Evolutionary conservation across 2,329 filamentous ascomycete genomes (phyloP), one percentile per base, ranked within the genome.

Genomic region (Beauveria bassiana): DNA sequence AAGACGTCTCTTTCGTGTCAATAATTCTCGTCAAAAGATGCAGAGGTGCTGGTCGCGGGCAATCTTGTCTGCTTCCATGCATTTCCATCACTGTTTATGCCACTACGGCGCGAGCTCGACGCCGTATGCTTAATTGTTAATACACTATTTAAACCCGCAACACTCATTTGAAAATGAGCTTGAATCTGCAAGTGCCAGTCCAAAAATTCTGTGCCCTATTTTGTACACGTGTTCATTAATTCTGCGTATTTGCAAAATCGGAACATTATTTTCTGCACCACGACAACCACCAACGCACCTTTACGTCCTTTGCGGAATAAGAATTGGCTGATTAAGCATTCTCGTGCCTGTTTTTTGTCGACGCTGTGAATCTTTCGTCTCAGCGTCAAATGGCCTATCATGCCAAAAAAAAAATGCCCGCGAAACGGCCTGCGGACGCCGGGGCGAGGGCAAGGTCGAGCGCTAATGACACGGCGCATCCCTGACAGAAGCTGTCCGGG

Each of bases 401-500:
- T 5, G 22, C 46, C 26, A 22, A 58, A 22, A 22, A 22, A 22
- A 22, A 58, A 7, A 61, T 14, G 7, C 46, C 53, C 1, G 60
- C 53, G 3, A 57, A 52, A 20, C 43, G 20, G 10, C 38, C 49
- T 4, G 47, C 54, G 7, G 10, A 49, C 22, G 58, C 40, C 14
- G 47, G 49, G 10, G n/a, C 20, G 16, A 53, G 49, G 6, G n/a
- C 20, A 10, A 53, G 54, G 16, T 55, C 53, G 20, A 58, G 34
- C 2, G 51, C 31, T 5, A 62, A 26, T 18, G 60, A 26, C 38
- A 62, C 22, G 4, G 52, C 60, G 42, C 38, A 26, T 3, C 60
- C 60, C 14, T 62, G 60, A 22, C 59, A 51, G n/a, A 52, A 52
- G 38, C 43, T 38, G 52, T 51, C 8, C 53, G 45, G 34, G 18